Evolutionary conservation across 192 early-diverging fungal genomes (phyloP), one percentile per base, ranked within the genome.

Genomic region (Pilaira anomala): DNA sequence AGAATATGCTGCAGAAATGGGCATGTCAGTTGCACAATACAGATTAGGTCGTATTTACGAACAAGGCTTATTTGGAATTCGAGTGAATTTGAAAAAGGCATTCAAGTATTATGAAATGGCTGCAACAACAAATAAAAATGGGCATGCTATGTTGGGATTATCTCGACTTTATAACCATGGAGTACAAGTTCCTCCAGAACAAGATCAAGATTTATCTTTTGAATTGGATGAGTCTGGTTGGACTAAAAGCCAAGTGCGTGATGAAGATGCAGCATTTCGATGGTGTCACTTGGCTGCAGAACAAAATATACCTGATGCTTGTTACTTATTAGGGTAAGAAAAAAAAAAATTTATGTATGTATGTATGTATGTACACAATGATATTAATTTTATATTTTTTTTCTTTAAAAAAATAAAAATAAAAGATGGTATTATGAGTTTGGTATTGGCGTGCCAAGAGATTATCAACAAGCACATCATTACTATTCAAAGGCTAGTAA

Each of bases 271-370:
- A 2, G 91, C 93, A 2, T 89, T 89, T 69, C 78, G 87, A 53
- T 93, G 93, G 86, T 91, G 88, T 48, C 80, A 78, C 45, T 80
- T 78, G 18, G 91, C 94, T 3, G 94, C 94, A 40, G 85, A 87
- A 36, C 83, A 86, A 71, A 85, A 84, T 18, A 67, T 91, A 19
- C 80, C 88, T 7, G 84, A 88, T 53, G 95, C 94, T 11, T 82
- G 91, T 78, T 94, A 85, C 63, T 91, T 92, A 12, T 81, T 98
- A 79, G 95, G 94, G 39, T 96, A 95, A 56, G 25, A 42, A 19
- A 22, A 59, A 2, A 22, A 14, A 12, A 2, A 45, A 3, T 4
- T 29, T 29, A 25, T 18, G 21, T 44, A 0, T 40, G 11, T 49
- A 29, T 63, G 0, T 39, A 2, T n/a, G 45, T 48, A 22, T 45